These are phyloP conservation scores for Alternaria panax DNA, from an alignment of 2,329 filamentous ascomycete species.

Conservation along the genomic window DNA sequence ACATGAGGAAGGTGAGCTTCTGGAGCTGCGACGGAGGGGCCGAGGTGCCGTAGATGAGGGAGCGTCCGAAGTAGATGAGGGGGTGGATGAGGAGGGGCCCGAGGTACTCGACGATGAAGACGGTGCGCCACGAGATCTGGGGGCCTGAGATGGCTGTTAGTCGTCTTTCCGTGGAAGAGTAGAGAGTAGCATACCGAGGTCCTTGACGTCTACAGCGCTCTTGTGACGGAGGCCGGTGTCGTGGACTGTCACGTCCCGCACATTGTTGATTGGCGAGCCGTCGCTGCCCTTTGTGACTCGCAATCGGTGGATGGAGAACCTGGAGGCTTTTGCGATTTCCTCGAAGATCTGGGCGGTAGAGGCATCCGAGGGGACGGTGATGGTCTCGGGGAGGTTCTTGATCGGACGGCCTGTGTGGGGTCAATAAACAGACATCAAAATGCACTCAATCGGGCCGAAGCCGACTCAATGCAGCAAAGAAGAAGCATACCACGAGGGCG, in stretches of 20 bases:
- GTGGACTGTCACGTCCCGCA: slow-evolving; percentile 60
- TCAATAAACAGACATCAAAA: slow-evolving; percentile 7
- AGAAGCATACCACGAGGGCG: slow-evolving; percentile 54
- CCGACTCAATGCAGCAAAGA: not conserved
- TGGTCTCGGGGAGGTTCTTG: slow-evolving; percentile 64
- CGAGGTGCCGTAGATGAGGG: slow-evolving; percentile 71
- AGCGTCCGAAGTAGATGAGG: slow-evolving; percentile 73
- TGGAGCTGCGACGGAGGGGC: slow-evolving; percentile 70
- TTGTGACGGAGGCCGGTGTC: slow-evolving; percentile 65
- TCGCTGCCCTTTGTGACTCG: slow-evolving; percentile 71
- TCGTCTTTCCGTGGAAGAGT: not conserved
- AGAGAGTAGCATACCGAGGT: slow-evolving; percentile 70
- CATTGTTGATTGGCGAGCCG: slow-evolving; percentile 65
- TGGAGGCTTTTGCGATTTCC: slow-evolving; percentile 62
- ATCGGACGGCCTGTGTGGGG: slow-evolving; percentile 65
- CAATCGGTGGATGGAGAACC: slow-evolving; percentile 65
- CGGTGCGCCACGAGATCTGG: slow-evolving; percentile 90
- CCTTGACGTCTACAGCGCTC: slow-evolving; percentile 82
- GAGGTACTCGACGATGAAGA: slow-evolving; percentile 94
- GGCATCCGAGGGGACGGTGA: slow-evolving; percentile 60
- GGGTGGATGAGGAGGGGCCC: slow-evolving; percentile 90
- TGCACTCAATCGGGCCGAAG: not conserved
- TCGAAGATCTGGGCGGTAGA: slow-evolving; percentile 65
- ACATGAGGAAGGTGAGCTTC: slow-evolving; percentile 74
- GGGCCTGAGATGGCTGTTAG: slow-evolving; percentile 64